These are phyloP conservation scores for Populus ilicifolia DNA, from an alignment of 345 rosid genomes.

Conservation along the genomic window DNA sequence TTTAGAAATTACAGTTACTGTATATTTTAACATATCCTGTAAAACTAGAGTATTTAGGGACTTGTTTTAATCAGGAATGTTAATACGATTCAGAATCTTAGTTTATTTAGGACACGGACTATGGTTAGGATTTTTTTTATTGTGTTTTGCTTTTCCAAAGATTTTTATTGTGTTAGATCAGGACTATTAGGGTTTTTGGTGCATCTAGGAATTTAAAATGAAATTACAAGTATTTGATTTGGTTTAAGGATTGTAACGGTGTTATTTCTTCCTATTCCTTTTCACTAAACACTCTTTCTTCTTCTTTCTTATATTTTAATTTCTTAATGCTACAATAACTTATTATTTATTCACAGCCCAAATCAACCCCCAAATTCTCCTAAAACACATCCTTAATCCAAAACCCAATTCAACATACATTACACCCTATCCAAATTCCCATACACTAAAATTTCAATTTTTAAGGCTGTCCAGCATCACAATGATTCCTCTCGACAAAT, in stretches of 20 bases:
- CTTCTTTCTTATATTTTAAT: neutral
- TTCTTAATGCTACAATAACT: too few species aligned
- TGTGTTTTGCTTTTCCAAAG: neutral
- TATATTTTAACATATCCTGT: neutral
- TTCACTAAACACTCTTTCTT: neutral
- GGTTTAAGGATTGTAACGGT: neutral
- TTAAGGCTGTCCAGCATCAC: neutral
- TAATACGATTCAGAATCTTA: neutral
- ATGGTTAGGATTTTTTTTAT: neutral
- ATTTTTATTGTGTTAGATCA: neutral
- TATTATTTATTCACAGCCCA: neutral
- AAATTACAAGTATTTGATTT: neutral
- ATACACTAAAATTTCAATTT: neutral
- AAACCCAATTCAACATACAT: neutral
- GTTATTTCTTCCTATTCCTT: neutral
- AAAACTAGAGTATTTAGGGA: neutral
- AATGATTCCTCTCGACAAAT: neutral
- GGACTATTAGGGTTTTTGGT: too few species aligned
- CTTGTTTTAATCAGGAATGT: neutral
- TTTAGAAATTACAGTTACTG: neutral
- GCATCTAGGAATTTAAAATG: neutral
- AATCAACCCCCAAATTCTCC: neutral
- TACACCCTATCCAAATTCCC: neutral
- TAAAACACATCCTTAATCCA: neutral
- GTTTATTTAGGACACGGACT: neutral